Percentiles rank a stretch among this genome's conserved stretches.
phyloP scores from a whole-genome alignment of 2,329 filamentous ascomycete genomes.

The Sporothrix pallida region DNA sequence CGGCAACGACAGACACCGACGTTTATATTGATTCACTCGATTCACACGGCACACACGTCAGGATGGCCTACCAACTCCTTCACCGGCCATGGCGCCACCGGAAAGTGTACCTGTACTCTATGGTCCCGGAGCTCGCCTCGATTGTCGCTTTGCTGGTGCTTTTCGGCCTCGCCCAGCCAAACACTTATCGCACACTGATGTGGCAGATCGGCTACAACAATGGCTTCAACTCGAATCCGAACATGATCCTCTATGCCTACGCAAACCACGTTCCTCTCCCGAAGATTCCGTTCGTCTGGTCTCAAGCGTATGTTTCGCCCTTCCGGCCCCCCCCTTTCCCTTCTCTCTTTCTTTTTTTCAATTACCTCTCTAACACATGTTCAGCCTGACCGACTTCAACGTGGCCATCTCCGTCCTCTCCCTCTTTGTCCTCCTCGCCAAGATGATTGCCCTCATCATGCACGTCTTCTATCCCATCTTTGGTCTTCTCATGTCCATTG shows the following conservation, averaged over 20 bases:
- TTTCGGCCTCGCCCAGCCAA: constrained; percentile 74
- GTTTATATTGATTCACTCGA: neutral
- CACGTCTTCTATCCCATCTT: constrained; percentile 72
- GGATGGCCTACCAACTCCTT: constrained; percentile 60
- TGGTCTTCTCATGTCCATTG: constrained; percentile 62
- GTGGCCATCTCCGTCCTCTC: constrained; percentile 76
- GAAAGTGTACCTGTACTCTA: constrained; percentile 65
- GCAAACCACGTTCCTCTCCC: constrained; percentile 71
- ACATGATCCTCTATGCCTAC: constrained; percentile 71
- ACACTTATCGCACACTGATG: constrained; percentile 72
- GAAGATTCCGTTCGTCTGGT: constrained; percentile 73
- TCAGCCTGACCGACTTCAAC: constrained; percentile 72
- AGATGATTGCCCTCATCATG: constrained; percentile 72
- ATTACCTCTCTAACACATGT: neutral
- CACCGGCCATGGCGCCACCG: constrained; percentile 64
- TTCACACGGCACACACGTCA: neutral
- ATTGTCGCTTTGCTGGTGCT: constrained; percentile 71
- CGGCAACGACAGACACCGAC: neutral
- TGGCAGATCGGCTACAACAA: constrained; percentile 75
- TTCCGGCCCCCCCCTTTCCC: no score
- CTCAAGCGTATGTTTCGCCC: constrained; percentile 63
- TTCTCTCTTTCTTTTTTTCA: neutral
- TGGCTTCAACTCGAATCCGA: constrained; percentile 76
- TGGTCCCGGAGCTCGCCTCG: constrained; percentile 69
- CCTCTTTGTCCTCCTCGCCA: constrained; percentile 76